phyloP scores from a whole-genome alignment of 2,329 filamentous ascomycete species.

The Claviceps citrina region DNA sequence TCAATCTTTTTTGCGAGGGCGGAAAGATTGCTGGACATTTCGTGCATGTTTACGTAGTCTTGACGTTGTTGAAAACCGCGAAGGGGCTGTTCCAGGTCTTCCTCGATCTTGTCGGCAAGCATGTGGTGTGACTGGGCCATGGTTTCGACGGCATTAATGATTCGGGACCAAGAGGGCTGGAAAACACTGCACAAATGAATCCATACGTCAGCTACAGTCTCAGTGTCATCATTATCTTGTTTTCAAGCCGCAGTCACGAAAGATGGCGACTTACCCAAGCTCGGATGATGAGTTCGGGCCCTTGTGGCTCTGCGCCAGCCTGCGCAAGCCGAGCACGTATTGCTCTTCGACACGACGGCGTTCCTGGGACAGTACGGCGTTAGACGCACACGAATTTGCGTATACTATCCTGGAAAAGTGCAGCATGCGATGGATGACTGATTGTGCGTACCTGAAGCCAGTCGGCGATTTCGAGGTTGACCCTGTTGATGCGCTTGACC shows the following conservation, averaged over 20 bases:
- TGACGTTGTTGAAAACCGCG: conserved; percentile 59
- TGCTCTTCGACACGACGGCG: conserved; percentile 80
- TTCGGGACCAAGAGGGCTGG: conserved; percentile 75
- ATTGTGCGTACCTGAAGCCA: conserved; percentile 67
- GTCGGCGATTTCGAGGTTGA: conserved; percentile 86
- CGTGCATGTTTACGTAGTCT: conserved; percentile 68
- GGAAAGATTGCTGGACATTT: conserved; percentile 67
- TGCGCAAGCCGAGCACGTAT: conserved; percentile 70
- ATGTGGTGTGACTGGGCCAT: conserved; percentile 72
- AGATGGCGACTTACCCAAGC: conserved; percentile 55
- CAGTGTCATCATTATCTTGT: too few relatives aligned
- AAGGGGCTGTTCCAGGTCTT: conserved; percentile 73
- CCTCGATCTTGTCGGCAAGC: conserved; percentile 68
- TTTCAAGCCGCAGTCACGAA: background rate
- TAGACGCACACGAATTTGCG: background rate
- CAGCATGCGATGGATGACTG: background rate
- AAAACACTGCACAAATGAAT: conserved; percentile 51
- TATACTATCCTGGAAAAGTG: background rate
- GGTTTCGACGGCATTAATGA: conserved; percentile 63
- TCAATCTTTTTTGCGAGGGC: conserved; percentile 74
- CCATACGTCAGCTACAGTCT: conserved; percentile 7
- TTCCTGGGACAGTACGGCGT: conserved; percentile 42
- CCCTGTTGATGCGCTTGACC: conserved; percentile 67
- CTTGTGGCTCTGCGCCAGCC: conserved; percentile 58
- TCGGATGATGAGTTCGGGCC: conserved; percentile 63